Conservation (phyloP, 2,329 filamentous ascomycete species). For the Sporothrix variecibatus region DNA sequence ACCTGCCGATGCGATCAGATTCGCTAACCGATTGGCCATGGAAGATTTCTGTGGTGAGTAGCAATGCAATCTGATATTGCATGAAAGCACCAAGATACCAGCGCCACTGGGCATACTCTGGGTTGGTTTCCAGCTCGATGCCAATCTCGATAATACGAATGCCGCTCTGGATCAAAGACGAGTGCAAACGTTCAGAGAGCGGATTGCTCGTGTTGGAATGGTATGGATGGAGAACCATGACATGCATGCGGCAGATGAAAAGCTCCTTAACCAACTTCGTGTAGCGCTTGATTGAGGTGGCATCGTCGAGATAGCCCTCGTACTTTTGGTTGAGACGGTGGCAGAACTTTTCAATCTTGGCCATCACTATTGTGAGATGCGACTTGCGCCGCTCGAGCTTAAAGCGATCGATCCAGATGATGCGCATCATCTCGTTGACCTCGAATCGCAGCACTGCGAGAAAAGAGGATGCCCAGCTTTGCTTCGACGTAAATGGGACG, state of each 20-base stretch:
- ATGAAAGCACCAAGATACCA: slow-evolving; percentile 74
- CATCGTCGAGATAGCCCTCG: slow-evolving; percentile 60
- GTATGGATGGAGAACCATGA: slow-evolving; percentile 70
- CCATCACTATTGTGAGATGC: slow-evolving; percentile 63
- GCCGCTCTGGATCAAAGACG: slow-evolving; percentile 64
- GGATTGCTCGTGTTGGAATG: slow-evolving; percentile 49
- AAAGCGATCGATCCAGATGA: slow-evolving; percentile 68
- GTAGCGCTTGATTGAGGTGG: slow-evolving; percentile 62
- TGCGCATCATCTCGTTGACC: slow-evolving; percentile 70
- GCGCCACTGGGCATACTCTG: slow-evolving; percentile 57
- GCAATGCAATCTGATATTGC: slow-evolving; percentile 70
- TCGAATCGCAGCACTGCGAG: slow-evolving; percentile 70
- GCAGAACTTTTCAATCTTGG: slow-evolving; percentile 69
- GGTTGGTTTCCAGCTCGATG: slow-evolving; percentile 49
- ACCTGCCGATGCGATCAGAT: slow-evolving; percentile 68
- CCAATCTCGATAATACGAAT: slow-evolving; percentile 53
- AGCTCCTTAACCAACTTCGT: slow-evolving; percentile 66
- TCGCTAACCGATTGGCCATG: slow-evolving; percentile 58
- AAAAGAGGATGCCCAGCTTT: slow-evolving; percentile 68
- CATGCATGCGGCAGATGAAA: slow-evolving; percentile 62
- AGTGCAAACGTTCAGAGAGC: slow-evolving; percentile 63
- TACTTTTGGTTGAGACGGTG: slow-evolving; percentile 66
- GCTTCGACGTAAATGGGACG: slow-evolving; percentile 40
- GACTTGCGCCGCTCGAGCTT: slow-evolving; percentile 63
- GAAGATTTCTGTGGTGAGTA: slow-evolving; percentile 69